Percentiles rank a stretch among this genome's conserved stretches.
Evolutionary conservation across 1,284 basidiomycete genomes (phyloP).

Genomic region (Sphagnurus paluster): DNA sequence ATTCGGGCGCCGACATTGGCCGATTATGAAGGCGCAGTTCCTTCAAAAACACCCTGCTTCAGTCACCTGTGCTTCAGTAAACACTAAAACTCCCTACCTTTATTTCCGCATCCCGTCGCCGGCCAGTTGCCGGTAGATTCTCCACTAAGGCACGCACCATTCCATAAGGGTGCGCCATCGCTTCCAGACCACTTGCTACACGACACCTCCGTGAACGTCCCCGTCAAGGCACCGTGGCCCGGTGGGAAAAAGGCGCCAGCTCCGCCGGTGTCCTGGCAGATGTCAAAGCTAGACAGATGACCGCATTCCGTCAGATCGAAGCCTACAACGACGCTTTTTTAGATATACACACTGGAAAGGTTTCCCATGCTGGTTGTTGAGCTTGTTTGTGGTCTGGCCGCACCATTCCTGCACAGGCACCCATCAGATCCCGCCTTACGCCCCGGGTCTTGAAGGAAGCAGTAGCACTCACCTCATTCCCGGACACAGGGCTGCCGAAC

Average conservation of each 20-base stretch:
- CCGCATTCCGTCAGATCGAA: not conserved
- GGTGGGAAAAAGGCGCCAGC: conserved; percentile 54
- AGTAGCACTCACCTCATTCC: conserved; percentile 37
- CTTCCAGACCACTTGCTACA: conserved; percentile 58
- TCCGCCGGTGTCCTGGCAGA: conserved; percentile 59
- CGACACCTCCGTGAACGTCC: conserved; percentile 52
- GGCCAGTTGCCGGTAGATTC: conserved; percentile 53
- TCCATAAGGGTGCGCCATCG: conserved; percentile 45
- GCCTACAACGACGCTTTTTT: no score
- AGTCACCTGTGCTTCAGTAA: not conserved
- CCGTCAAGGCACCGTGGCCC: conserved; percentile 51
- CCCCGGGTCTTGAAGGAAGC: no score
- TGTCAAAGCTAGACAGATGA: conserved; percentile 47
- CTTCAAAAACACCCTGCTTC: conserved; percentile 14
- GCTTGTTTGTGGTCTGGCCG: conserved; percentile 45
- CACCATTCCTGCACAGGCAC: conserved; percentile 47
- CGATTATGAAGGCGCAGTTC: conserved; percentile 26
- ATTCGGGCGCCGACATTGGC: not conserved
- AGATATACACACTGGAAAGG: conserved; percentile 46
- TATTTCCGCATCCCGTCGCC: conserved; percentile 50
- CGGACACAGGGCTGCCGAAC: conserved; percentile 41
- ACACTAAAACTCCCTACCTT: conserved; percentile 36
- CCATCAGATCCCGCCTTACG: not conserved
- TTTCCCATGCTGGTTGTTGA: conserved; percentile 42
- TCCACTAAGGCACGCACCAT: conserved; percentile 50